Base-by-base conservation (phyloP, 768 basidiomycete genomes). In the Guyanaporus albipodus region DNA sequence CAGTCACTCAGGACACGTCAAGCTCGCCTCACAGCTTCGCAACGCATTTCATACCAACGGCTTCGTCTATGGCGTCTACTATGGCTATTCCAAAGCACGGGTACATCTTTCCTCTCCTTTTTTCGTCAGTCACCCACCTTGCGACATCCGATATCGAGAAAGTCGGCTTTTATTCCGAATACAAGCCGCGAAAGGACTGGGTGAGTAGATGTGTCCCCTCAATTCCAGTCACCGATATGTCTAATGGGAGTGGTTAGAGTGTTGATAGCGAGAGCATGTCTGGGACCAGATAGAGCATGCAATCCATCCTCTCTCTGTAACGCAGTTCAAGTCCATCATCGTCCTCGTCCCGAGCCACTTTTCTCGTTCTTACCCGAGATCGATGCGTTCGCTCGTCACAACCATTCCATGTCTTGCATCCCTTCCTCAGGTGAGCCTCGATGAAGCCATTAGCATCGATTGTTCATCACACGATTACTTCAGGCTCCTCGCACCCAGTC, bases 261-360 rank as follows among this genome's bases (percentile, higher is more conserved):
- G 75, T 84, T 18, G 77, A 76, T 35, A 68, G 72, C 5, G 44
- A 51, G 0, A 51, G 48, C n/a, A 79, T 6, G 75, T 85, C 24
- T 71, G 58, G n/a, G 83, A 85, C 57, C 79, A 83, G 52, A 63
- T 83, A 17, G 82, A 83, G 51, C 71, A 78, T 24, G 75, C 60
- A 2, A 8, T 22, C 24, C 11, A 19, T 19, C 38, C 41, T 31
- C 17, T 5, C 18, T 17, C 10, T 26, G 23, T 46, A 8, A 48
- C 6, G 38, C 10, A 6, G 5, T 12, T 37, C 17, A 33, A 81
- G 80, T 79, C 34, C 72, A 79, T 50, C 68, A 69, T 43, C 70
- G 69, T 5, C 54, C 63, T 32, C 80, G 82, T 50, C 81, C 82
- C 0, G 60, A 60, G 27, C 66, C 68, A 0, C 44, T 83, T 27